phyloP scores from a whole-genome alignment of 345 rosid species.

The Citropsis articulata region DNA sequence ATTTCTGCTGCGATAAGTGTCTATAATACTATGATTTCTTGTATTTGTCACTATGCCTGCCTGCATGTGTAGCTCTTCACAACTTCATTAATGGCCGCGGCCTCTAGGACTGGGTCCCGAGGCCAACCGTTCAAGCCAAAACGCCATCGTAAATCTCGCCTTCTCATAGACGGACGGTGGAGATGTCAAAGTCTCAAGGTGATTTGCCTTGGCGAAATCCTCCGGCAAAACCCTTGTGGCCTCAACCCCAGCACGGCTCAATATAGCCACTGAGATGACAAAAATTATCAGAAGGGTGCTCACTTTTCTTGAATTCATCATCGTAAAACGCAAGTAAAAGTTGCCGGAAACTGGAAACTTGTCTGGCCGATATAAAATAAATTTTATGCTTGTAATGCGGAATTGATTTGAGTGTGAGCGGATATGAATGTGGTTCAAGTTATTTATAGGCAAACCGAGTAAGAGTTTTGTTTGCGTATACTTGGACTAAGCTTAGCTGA shows the following conservation, averaged over 20 bases:
- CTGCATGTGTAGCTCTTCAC: neutral
- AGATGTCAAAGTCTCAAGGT: slow-evolving; percentile 14
- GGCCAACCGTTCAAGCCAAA: slow-evolving; percentile 28
- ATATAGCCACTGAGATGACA: slow-evolving; percentile 19
- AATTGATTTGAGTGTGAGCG: neutral
- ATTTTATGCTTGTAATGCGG: neutral
- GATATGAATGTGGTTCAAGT: neutral
- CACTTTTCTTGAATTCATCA: slow-evolving; percentile 19
- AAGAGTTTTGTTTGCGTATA: neutral
- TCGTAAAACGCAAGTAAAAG: neutral
- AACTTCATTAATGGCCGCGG: slow-evolving; percentile 14
- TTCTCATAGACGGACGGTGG: slow-evolving; percentile 21
- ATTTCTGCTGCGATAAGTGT: neutral
- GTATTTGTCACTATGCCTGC: neutral
- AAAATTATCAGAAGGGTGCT: slow-evolving; percentile 23
- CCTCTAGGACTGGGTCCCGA: slow-evolving; percentile 48
- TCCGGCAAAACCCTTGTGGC: slow-evolving; percentile 36
- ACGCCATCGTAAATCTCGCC: slow-evolving; percentile 28
- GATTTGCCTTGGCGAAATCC: slow-evolving; percentile 30
- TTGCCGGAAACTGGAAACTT: neutral
- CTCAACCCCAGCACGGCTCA: slow-evolving; percentile 31
- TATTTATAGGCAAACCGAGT: slow-evolving; percentile 8
- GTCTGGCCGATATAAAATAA: neutral
- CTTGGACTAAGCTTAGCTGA: neutral
- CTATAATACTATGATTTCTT: neutral